Evolutionary conservation across 2,329 filamentous ascomycete genomes (phyloP).

Genomic region (Xylaria sp.): DNA sequence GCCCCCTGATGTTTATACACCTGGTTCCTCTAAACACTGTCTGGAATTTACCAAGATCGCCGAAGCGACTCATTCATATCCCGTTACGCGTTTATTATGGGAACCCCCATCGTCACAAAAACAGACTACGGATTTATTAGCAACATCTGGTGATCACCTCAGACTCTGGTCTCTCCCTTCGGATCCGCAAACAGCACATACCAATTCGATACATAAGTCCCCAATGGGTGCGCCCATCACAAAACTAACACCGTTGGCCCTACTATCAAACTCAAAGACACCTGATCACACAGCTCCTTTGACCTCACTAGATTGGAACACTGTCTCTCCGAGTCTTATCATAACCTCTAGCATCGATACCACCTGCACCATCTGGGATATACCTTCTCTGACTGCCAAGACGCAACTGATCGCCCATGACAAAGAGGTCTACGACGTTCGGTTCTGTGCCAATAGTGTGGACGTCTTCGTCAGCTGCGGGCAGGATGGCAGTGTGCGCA

Average conservation of each 20-base stretch:
- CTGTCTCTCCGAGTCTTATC: slow-evolving; percentile 93
- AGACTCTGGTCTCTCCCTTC: slow-evolving; percentile 91
- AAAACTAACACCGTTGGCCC: slow-evolving; percentile 91
- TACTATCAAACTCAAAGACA: slow-evolving; percentile 97
- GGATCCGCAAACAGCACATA: slow-evolving; percentile 68
- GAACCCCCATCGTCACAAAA: slow-evolving; percentile 95
- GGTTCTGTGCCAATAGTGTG: slow-evolving; percentile 98
- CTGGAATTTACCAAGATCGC: slow-evolving; percentile 94
- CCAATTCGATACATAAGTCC: slow-evolving; percentile 74
- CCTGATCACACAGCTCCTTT: slow-evolving; percentile 97
- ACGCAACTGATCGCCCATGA: slow-evolving; percentile 98
- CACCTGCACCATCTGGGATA: slow-evolving; percentile 99
- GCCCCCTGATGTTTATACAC: slow-evolving; percentile 73
- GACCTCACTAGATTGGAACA: slow-evolving; percentile 98
- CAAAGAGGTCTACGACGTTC: slow-evolving; percentile 98
- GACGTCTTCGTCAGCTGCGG: slow-evolving; percentile 99
- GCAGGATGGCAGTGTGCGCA: slow-evolving; percentile 95
- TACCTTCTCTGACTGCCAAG: slow-evolving; percentile 95
- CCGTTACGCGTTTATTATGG: slow-evolving; percentile 94
- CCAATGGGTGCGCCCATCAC: slow-evolving; percentile 68
- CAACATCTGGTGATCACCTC: slow-evolving; percentile 94
- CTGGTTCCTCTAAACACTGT: slow-evolving; percentile 77
- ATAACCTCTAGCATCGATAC: slow-evolving; percentile 99
- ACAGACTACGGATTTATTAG: slow-evolving; percentile 92
- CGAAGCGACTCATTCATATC: slow-evolving; percentile 97